Conservation (phyloP, 169 alveolate species). For the Eimeria necatrix region DNA sequence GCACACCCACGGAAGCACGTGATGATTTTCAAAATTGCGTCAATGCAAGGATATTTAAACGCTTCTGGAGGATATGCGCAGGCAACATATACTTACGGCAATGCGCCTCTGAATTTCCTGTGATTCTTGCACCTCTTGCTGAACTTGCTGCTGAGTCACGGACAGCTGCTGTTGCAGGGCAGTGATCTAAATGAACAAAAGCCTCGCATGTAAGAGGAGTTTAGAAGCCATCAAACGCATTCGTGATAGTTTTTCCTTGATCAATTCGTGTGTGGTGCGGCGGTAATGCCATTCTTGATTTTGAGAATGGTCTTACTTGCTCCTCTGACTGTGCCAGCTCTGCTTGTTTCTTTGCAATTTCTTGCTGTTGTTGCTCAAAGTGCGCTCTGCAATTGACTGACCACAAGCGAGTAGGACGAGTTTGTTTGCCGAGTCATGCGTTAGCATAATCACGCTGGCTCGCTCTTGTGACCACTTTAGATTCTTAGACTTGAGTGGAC, state of each 20-base stretch:
- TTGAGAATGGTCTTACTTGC: neutral
- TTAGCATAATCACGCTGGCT: too few relatives aligned
- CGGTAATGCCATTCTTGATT: neutral
- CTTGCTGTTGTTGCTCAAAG: constrained; percentile 60
- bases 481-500: neutral
- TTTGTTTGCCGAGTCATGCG: too few relatives aligned
- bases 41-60: neutral
- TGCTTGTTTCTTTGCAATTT: constrained; percentile 56
- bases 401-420: neutral
- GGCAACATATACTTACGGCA: constrained; percentile 1
- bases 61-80: neutral
- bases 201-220: neutral
- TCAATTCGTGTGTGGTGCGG: neutral
- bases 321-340: constrained; percentile 74
- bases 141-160: constrained; percentile 62
- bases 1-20: constrained; percentile 23
- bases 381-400: constrained; percentile 16
- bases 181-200: constrained; percentile 23
- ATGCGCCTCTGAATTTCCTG: constrained; percentile 73
- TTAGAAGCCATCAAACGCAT: neutral
- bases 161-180: constrained; percentile 70
- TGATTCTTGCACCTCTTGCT: constrained; percentile 66
- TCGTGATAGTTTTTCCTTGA: neutral
- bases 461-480: too few relatives aligned
- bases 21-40: neutral